phyloP scores from a whole-genome alignment of 768 basidiomycete species.

The Hemileccinum rubropunctum region DNA sequence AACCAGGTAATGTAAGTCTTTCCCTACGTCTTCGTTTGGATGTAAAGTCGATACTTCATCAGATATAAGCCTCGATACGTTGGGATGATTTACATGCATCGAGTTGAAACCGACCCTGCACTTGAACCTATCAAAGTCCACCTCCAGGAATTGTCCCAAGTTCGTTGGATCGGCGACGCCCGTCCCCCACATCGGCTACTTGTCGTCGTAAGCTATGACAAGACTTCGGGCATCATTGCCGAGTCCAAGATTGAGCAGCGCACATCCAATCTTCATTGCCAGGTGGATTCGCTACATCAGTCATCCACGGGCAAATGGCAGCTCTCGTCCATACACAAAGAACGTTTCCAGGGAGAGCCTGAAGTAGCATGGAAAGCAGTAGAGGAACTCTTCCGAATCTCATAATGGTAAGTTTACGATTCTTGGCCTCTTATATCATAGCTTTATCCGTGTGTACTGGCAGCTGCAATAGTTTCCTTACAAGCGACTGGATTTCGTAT shows the following conservation, averaged over 20 bases:
- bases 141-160: not conserved
- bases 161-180: not conserved
- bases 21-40: not conserved
- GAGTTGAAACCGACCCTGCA: conserved; percentile 15
- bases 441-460: not conserved
- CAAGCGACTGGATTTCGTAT: not conserved
- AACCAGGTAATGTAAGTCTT: not conserved
- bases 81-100: conserved; percentile 20
- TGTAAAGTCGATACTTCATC: not conserved
- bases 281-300: not conserved
- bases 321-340: not conserved
- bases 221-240: not conserved
- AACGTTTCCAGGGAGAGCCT: conserved; percentile 7
- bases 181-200: not conserved
- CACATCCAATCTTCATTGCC: not conserved
- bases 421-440: not conserved
- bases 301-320: not conserved
- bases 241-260: not conserved
- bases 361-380: conserved; percentile 13
- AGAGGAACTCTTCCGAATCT: conserved; percentile 6
- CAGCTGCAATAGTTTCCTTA: not conserved
- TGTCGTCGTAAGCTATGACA: conserved; percentile 14
- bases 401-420: too few relatives aligned
- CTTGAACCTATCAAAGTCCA: conserved; percentile 4
- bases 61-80: conserved; percentile 5